phyloP scores from a whole-genome alignment of 805 yeast species.

The Suhomyces sp. region DNA sequence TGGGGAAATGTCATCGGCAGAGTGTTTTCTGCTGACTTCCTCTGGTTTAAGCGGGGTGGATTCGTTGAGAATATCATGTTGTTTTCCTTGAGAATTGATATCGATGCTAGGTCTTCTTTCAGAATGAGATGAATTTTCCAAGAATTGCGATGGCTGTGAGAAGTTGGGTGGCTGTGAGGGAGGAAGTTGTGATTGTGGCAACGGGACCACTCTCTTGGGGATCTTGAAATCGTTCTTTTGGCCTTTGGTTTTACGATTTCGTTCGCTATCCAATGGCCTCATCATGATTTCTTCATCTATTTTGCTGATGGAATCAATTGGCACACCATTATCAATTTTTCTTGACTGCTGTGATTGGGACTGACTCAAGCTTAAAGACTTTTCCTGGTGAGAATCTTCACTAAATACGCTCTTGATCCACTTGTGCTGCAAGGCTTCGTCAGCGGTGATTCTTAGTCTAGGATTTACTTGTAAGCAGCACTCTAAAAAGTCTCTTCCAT shows the following conservation, averaged over 20 bases:
- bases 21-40: conserved; percentile 2
- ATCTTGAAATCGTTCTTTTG: conserved; percentile 37
- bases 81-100: not conserved
- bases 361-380: conserved; percentile 60
- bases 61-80: not conserved
- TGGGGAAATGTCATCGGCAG: conserved; percentile 2
- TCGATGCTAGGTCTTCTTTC: not conserved
- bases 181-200: conserved; percentile 38
- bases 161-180: not conserved
- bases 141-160: conserved; percentile 10
- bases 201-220: conserved; percentile 42
- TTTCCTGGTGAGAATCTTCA: conserved; percentile 27
- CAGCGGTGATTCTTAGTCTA: conserved; percentile 65
- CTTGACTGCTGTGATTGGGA: conserved; percentile 65
- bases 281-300: conserved; percentile 43
- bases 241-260: conserved; percentile 17
- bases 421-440: conserved; percentile 69
- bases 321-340: conserved; percentile 38
- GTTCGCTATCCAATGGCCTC: conserved; percentile 37
- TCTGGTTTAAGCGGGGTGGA: not conserved
- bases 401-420: conserved; percentile 59
- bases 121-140: not conserved
- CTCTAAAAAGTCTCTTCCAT: conserved; percentile 70
- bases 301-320: conserved; percentile 35
- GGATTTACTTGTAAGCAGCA: conserved; percentile 78